These are phyloP conservation scores for Moringa oleifera DNA, from an alignment of 345 rosid species.

Conservation along the genomic window DNA sequence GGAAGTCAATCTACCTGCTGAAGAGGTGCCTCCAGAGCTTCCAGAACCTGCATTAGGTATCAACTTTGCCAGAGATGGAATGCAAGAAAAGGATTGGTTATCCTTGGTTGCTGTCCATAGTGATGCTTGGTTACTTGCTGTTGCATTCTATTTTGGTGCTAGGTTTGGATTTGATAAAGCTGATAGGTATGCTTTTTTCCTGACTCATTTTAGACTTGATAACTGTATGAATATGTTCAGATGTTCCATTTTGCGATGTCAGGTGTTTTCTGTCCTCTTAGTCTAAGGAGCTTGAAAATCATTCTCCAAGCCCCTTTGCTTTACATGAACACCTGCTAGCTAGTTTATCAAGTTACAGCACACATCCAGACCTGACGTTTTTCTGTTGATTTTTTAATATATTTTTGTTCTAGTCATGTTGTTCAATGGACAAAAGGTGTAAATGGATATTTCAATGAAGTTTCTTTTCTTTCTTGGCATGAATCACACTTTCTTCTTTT, in stretches of 20 bases:
- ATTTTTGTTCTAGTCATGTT: not conserved
- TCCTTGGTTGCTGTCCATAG: conserved; percentile 82
- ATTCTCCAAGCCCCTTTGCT: too few species aligned
- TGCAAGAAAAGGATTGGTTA: conserved; percentile 79
- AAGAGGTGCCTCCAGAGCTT: conserved; percentile 89
- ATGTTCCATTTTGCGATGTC: too few species aligned
- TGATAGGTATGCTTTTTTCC: conserved; percentile 50
- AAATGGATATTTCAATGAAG: not conserved
- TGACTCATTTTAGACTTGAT: not conserved
- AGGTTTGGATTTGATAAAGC: conserved; percentile 63
- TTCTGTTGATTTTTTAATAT: not conserved
- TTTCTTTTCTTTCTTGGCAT: not conserved
- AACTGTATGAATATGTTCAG: not conserved
- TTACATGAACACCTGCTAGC: too few species aligned
- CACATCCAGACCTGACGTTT: not conserved
- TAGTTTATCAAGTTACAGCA: too few species aligned
- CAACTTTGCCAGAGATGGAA: conserved; percentile 84
- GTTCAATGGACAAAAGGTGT: not conserved
- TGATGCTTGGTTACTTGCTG: conserved; percentile 75
- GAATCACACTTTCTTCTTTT: not conserved
- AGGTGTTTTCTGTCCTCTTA: too few species aligned
- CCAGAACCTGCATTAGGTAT: conserved; percentile 92
- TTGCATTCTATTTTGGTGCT: conserved; percentile 74
- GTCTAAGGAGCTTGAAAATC: too few species aligned
- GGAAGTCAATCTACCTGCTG: conserved; percentile 87